phyloP scores from a whole-genome alignment of 2,329 filamentous ascomycete species.

The Cordyceps pruinosa region DNA sequence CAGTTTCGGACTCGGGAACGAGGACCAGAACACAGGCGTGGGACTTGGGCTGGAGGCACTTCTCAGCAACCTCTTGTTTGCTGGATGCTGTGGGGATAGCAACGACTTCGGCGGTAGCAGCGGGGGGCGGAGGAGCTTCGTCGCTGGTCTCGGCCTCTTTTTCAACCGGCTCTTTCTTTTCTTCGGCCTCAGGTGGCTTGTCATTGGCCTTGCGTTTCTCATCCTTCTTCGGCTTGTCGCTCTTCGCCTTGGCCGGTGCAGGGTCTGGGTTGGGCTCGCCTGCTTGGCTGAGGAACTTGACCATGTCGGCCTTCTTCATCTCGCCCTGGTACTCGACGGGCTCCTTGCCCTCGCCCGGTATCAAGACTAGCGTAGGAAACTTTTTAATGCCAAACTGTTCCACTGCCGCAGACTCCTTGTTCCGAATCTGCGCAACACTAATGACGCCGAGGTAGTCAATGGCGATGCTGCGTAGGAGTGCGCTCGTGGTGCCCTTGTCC shows the following conservation, averaged over 20 bases:
- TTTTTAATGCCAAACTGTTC: conserved; percentile 68
- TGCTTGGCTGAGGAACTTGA: conserved; percentile 74
- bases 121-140: conserved; percentile 16
- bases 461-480: conserved; percentile 74
- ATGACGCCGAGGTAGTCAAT: conserved; percentile 85
- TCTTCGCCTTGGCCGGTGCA: conserved; percentile 35
- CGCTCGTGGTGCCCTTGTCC: conserved; percentile 82
- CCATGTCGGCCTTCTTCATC: conserved; percentile 74
- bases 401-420: conserved; percentile 68
- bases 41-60: conserved; percentile 70
- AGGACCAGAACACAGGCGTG: conserved; percentile 78
- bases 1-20: conserved; percentile 47
- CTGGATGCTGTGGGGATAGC: conserved; percentile 61
- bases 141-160: conserved; percentile 26
- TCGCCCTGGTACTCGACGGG: conserved; percentile 72
- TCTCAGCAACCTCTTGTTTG: conserved; percentile 55
- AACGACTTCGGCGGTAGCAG: conserved; percentile 35
- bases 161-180: conserved; percentile 19
- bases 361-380: conserved; percentile 73
- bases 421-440: conserved; percentile 71
- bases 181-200: conserved; percentile 21
- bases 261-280: conserved; percentile 75
- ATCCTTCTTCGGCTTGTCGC: conserved; percentile 29
- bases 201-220: conserved; percentile 35
- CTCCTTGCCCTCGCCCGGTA: conserved; percentile 64